Conservation (phyloP, 2,329 filamentous ascomycete genomes). For the Zymoseptoria ardabiliae region DNA sequence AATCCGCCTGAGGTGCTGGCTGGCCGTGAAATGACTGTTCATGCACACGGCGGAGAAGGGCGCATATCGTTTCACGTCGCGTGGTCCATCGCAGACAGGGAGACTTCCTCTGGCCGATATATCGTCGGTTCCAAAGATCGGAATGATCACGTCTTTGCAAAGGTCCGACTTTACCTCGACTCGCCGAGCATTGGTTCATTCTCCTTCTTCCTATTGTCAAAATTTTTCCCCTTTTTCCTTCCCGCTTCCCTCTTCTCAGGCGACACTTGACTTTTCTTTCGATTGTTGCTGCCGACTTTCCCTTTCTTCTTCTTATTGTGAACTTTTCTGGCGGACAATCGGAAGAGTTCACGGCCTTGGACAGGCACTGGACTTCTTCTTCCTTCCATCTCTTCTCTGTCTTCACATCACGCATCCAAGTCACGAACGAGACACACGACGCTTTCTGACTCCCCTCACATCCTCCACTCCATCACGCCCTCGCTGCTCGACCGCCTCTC, state of each 20-base stretch:
- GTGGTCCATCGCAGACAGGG: not conserved
- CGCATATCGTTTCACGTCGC: not conserved
- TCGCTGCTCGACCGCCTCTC: slow-evolving; percentile 19
- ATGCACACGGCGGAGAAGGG: not conserved
- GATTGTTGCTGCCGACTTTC: not conserved
- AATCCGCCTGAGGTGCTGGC: not conserved
- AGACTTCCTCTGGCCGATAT: not conserved
- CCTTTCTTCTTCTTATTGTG: not conserved
- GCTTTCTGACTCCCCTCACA: not conserved
- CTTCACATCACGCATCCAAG: not conserved
- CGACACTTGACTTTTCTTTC: not conserved
- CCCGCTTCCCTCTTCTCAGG: not conserved
- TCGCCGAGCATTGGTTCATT: not conserved
- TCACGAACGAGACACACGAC: not conserved
- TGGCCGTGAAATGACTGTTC: not conserved
- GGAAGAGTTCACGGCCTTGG: slow-evolving; percentile 13
- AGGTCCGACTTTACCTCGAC: not conserved
- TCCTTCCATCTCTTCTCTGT: slow-evolving; percentile 15
- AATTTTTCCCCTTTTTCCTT: not conserved
- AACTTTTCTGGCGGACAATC: not conserved
- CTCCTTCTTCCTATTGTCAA: not conserved
- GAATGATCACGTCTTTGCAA: not conserved
- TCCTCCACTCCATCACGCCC: slow-evolving; percentile 10
- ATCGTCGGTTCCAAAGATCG: too few relatives aligned
- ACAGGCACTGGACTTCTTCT: slow-evolving; percentile 20